Percentiles rank a stretch among this genome's conserved stretches.
phyloP scores from a whole-genome alignment of 2,329 filamentous ascomycete genomes.

The Aureobasidium sp. region DNA sequence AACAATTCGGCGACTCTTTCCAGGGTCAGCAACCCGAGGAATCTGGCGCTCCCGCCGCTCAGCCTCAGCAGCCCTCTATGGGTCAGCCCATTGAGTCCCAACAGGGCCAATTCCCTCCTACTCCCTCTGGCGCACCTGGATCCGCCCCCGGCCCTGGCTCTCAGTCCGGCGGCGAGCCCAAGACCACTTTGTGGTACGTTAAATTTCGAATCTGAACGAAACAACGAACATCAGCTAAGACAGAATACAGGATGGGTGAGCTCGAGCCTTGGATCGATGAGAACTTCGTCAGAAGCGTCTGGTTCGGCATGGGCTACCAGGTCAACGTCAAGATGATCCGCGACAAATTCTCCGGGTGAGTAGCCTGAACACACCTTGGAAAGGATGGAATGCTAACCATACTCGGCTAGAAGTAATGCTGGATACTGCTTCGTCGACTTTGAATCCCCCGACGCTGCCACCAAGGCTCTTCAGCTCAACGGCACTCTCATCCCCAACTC shows the following conservation, averaged over 20 bases:
- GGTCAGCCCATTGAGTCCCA: constrained; percentile 48
- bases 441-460: constrained; percentile 68
- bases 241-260: constrained; percentile 78
- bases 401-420: constrained; percentile 61
- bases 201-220: neutral
- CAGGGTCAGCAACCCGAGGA: constrained; percentile 48
- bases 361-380: constrained; percentile 9
- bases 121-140: constrained; percentile 40
- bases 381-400: constrained; percentile 9
- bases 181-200: constrained; percentile 46
- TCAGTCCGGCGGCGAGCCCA: constrained; percentile 34
- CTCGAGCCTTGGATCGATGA: constrained; percentile 99
- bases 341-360: constrained; percentile 95
- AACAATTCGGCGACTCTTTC: constrained; percentile 53
- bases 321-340: constrained; percentile 99
- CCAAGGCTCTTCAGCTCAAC: constrained; percentile 84
- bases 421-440: constrained; percentile 99
- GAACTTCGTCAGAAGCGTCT: constrained; percentile 94
- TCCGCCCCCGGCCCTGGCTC: constrained; percentile 27
- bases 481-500: constrained; percentile 89
- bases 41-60: constrained; percentile 43
- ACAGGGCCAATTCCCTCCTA: constrained; percentile 30
- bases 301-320: constrained; percentile 84
- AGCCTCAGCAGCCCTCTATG: constrained; percentile 45
- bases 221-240: constrained; percentile 20